phyloP scores from a whole-genome alignment of 164 flowering plant species.

The Kalanchoe fedtschenkoi region DNA sequence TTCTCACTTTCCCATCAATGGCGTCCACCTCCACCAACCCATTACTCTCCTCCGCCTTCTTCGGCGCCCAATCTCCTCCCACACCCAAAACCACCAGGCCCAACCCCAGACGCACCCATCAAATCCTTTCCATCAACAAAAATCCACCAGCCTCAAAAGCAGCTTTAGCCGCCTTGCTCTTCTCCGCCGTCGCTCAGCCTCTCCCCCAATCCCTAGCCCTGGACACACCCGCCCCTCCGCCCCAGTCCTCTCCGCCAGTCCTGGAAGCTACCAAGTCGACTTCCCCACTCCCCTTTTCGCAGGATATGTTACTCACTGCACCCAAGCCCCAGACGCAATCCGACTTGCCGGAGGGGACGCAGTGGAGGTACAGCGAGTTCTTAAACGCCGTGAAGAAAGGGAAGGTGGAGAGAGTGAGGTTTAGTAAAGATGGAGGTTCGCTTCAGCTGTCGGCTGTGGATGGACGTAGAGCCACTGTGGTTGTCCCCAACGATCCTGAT shows the following conservation, averaged over 20 bases:
- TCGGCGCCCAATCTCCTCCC: conserved; percentile 42
- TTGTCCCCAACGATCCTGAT: conserved; percentile 87
- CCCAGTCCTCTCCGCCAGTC: conserved; percentile 25
- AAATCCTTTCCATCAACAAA: conserved; percentile 14
- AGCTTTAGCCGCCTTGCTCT: conserved; percentile 51
- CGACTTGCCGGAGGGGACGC: conserved; percentile 82
- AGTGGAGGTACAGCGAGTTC: conserved; percentile 97
- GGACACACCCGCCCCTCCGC: conserved; percentile 22
- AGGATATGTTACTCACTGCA: conserved; percentile 49
- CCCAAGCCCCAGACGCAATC: conserved; percentile 53
- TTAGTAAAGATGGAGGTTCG: conserved; percentile 75
- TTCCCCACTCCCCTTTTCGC: conserved; percentile 43
- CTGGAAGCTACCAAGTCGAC: conserved; percentile 46
- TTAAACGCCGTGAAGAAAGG: conserved; percentile 90
- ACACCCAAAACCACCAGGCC: conserved; percentile 36
- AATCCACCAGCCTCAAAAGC: conserved; percentile 30
- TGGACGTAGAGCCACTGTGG: conserved; percentile 74
- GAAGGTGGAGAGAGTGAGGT: conserved; percentile 86
- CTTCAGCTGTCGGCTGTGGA: conserved; percentile 89
- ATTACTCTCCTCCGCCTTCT: conserved; percentile 19
- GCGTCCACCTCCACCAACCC: conserved; percentile 1
- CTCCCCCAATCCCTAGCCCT: conserved; percentile 50
- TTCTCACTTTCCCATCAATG: not conserved
- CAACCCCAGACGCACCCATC: conserved; percentile 14
- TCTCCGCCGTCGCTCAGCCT: conserved; percentile 33